Base-by-base conservation (phyloP, 148 eudicot species). In the Oxyria digyna region DNA sequence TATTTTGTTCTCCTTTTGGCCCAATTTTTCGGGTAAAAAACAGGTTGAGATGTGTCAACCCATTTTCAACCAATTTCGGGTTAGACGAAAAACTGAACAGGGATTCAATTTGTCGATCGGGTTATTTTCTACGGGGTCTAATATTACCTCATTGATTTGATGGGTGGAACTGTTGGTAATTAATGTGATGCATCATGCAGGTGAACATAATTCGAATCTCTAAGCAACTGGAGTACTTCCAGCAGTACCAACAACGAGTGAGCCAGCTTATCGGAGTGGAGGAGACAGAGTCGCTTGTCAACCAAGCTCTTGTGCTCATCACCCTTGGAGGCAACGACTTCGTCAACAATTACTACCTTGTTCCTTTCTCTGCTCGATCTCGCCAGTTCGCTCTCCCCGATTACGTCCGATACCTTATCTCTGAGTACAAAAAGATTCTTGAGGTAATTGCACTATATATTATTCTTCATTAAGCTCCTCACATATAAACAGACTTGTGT, bases 321-420 rank as follows among this genome's bases (percentile, higher is more conserved):
- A 83, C 89, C 4, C 78, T 83, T 7, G 89, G 89, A 15, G 89
- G 89, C 72, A 85, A 85, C 31, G 89, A 85, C 68, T 85, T 85
- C 15, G 86, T 85, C 20, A 85, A 85, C 81, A 85, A 85, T 74
- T 85, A 85, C 71, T 85, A 67, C 52, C 46, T 83, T 52, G 73
- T 83, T 21, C 89, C 89, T 0, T 79, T 69, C 72, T 79, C 87
- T 1, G 71, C 73, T n/a, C 57, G 87, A 49, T 81, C 89, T 55
- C 81, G 75, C 26, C 87, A 81, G 55, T 83, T 67, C 40, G 4
- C 78, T 29, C 74, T 85, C 38, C 76, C 82, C 5, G 78, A 74
- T 49, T 85, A 75, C 62, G 87, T 81, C 23, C 68, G 46, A 0
- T 81, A 71, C 55, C 72, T 85, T 48, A 73, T 85, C 50, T 75